Conservation (phyloP, 2,329 filamentous ascomycete genomes). For the Penicillium sp. region DNA sequence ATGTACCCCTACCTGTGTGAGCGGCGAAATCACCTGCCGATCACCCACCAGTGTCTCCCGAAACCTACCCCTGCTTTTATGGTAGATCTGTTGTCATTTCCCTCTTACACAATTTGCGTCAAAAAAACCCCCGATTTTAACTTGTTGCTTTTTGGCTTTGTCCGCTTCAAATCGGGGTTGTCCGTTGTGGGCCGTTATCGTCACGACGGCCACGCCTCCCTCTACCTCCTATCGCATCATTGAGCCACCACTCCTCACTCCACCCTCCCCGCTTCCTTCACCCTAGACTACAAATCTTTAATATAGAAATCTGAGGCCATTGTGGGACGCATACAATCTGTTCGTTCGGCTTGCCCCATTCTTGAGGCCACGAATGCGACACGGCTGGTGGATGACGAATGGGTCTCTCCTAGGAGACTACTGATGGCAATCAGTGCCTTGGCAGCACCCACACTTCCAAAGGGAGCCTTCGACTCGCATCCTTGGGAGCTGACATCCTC, state of each 20-base stretch:
- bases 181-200: slow-evolving; percentile 23
- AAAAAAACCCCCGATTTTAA: background rate
- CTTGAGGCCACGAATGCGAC: slow-evolving; percentile 26
- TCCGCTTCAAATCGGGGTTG: slow-evolving; percentile 2
- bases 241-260: slow-evolving; percentile 7
- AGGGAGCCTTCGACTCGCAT: slow-evolving; percentile 24
- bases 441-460: slow-evolving; percentile 25
- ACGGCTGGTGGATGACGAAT: slow-evolving; percentile 36
- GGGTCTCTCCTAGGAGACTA: slow-evolving; percentile 33
- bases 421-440: slow-evolving; percentile 38
- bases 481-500: slow-evolving; percentile 17
- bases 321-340: slow-evolving; percentile 1
- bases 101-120: slow-evolving; percentile 1
- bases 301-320: background rate
- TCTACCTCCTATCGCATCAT: slow-evolving; percentile 19
- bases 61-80: slow-evolving; percentile 8
- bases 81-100: background rate
- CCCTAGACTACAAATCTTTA: background rate
- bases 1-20: slow-evolving; percentile 22
- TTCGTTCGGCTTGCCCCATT: slow-evolving; percentile 6
- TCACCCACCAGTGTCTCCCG: slow-evolving; percentile 9
- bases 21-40: slow-evolving; percentile 27
- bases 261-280: slow-evolving; percentile 1
- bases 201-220: slow-evolving; percentile 14
- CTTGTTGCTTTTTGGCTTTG: background rate